Base-by-base conservation (phyloP, 2,329 filamentous ascomycete species). In the Colletotrichum somersetense region DNA sequence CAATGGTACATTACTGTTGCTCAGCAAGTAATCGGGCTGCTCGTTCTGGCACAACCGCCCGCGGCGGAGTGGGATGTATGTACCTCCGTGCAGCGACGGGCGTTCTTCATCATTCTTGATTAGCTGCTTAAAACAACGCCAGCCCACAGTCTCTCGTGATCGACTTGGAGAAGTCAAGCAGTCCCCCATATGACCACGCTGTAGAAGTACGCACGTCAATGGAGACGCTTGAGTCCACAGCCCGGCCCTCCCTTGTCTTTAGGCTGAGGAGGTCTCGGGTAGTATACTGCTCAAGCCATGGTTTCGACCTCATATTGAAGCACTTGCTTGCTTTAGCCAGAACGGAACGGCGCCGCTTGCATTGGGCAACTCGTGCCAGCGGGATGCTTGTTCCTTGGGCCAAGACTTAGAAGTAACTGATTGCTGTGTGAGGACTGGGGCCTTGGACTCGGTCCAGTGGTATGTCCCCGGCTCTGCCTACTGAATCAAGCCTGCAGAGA, bases 311-410 rank as follows among this genome's bases (percentile, higher is more conserved):
- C 59, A 42, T 57, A 42, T 48, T 20, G 42, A 44, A 52, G 57
- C 23, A 53, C 44, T 58, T 52, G 50, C 53, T 71, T 30, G 44
- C 42, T 58, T 58, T 62, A 64, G 69, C 40, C 38, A 53, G 53
- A 69, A 55, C 46, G 59, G 38, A 59, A 72, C 66, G 14, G 33
- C 23, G 42, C 61, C 44, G 42, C 53, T 72, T 64, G 69, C 46
- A 61, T 64, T 69, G 65, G 59, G 30, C 35, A 66, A 26, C 61
- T 46, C 40, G 23, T 71, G 55, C 70, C 59, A 71, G 67, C 46
- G 66, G 62, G 33, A 71, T 71, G 67, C 71, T 62, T 71, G 67
- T 52, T 66, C 48, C 48, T 57, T 40, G 38, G 35, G 57, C 52
- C 58, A 53, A 68, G 58, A 40, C 52, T 40, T n/a, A 42, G 44